Conservation (phyloP, 2,329 filamentous ascomycete species). For the Purpureocillium lavendulum region DNA sequence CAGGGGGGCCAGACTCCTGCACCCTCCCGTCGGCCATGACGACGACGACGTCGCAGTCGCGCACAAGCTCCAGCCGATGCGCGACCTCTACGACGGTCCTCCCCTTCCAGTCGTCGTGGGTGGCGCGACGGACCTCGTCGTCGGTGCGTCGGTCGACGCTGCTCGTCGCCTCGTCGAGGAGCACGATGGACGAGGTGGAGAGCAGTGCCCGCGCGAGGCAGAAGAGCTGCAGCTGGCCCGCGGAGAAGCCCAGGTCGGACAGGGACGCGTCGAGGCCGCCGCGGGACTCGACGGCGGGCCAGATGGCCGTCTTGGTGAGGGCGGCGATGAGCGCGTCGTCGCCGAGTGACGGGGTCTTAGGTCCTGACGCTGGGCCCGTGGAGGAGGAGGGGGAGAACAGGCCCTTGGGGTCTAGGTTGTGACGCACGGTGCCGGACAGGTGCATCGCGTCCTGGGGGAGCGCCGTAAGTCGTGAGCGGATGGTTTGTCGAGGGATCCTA, state of each 20-base stretch:
- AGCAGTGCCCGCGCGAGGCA: conserved; percentile 37
- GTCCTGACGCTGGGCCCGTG: too few species aligned
- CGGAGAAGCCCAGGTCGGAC: conserved; percentile 23
- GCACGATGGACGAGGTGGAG: conserved; percentile 13
- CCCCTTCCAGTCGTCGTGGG: conserved; percentile 12
- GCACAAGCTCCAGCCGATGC: conserved; percentile 18
- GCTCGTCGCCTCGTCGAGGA: conserved; percentile 22
- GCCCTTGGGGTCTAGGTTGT: conserved; percentile 36
- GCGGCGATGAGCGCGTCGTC: conserved; percentile 9
- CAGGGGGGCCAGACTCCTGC: conserved; percentile 15
- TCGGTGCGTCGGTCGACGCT: conserved; percentile 20
- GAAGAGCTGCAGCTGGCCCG: conserved; percentile 39
- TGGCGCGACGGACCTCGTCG: conserved; percentile 12
- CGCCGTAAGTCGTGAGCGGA: conserved; percentile 33
- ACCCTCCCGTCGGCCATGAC: conserved; percentile 19
- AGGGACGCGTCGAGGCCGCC: conserved; percentile 18
- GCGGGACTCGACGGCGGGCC: conserved; percentile 22
- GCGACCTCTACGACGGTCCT: conserved; percentile 20
- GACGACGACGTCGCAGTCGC: conserved; percentile 17
- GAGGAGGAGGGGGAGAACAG: conserved; percentile 2
- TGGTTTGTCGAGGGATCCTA: conserved; percentile 27
- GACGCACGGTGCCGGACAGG: conserved; percentile 34
- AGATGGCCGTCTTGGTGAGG: conserved; percentile 34
- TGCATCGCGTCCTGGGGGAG: conserved; percentile 41
- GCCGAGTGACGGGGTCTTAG: conserved; percentile 26